phyloP scores from a whole-genome alignment of 23 red algal genomes.

The Cyanidioschyzon merolae region DNA sequence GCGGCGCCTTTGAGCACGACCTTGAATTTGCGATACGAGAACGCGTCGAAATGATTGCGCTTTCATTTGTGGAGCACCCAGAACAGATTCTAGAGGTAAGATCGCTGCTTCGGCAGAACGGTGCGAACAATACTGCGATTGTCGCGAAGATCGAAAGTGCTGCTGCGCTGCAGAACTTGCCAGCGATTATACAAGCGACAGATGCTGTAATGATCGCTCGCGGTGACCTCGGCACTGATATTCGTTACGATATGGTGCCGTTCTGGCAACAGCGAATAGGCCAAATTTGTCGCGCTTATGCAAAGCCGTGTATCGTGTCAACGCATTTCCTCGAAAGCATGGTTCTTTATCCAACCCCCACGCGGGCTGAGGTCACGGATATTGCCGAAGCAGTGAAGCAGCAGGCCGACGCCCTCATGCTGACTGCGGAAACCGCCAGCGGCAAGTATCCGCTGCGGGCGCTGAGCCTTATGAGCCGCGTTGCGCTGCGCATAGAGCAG shows the following conservation, averaged over 20 bases:
- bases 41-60: constrained; percentile 89
- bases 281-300: constrained; percentile 48
- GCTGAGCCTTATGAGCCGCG: constrained; percentile 67
- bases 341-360: constrained; percentile 96
- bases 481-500: constrained; percentile 49
- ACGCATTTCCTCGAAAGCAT: constrained; percentile 98
- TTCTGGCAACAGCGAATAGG: constrained; percentile 76
- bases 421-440: constrained; percentile 94
- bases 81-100: constrained; percentile 50
- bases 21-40: constrained; percentile 80
- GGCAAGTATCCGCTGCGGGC: constrained; percentile 89
- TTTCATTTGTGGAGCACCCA: constrained; percentile 88
- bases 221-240: constrained; percentile 78
- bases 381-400: constrained; percentile 92
- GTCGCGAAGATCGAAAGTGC: constrained; percentile 91
- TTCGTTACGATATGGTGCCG: constrained; percentile 84
- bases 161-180: constrained; percentile 60
- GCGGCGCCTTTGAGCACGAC: constrained; percentile 17
- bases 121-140: constrained; percentile 57
- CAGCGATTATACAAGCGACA: constrained; percentile 49
- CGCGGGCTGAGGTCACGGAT: constrained; percentile 93
- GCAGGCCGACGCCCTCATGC: constrained; percentile 68
- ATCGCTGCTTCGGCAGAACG: constrained; percentile 37
- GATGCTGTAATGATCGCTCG: constrained; percentile 96
- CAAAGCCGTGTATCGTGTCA: constrained; percentile 82